Conservation (phyloP, 306 rosid genomes). For the Trifolium fragiferum region DNA sequence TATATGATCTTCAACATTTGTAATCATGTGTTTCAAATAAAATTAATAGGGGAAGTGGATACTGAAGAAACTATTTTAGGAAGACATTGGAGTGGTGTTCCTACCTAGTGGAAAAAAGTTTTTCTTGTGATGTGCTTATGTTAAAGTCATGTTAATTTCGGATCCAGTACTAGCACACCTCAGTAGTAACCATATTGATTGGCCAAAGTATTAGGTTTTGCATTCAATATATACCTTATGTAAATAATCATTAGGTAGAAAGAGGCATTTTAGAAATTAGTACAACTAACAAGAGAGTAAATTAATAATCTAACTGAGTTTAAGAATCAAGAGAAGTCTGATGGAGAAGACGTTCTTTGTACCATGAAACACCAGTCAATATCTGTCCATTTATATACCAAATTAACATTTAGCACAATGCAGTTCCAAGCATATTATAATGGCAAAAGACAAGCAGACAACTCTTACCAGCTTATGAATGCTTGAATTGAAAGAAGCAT, state of each 20-base stretch:
- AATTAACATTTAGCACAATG: conserved; percentile 45
- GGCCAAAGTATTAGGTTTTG: conserved; percentile 18
- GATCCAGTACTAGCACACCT: conserved; percentile 13
- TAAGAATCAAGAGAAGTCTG: conserved; percentile 75
- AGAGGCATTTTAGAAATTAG: conserved; percentile 22
- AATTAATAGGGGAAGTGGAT: conserved; percentile 32
- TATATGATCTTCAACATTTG: conserved; percentile 31
- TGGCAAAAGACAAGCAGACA: conserved; percentile 36
- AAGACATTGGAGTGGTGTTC: conserved; percentile 15
- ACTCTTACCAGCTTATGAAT: conserved; percentile 89
- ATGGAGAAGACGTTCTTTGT: conserved; percentile 97
- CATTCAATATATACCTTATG: conserved; percentile 26
- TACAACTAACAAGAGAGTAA: conserved; percentile 27
- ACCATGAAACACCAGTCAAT: conserved; percentile 89
- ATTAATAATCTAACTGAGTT: conserved; percentile 29
- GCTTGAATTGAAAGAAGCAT: conserved; percentile 96
- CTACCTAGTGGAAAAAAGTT: background rate
- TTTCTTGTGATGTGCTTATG: conserved; percentile 17
- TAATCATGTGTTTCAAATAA: conserved; percentile 38
- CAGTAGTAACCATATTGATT: conserved; percentile 18
- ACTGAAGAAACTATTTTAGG: conserved; percentile 30
- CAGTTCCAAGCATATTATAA: conserved; percentile 30
- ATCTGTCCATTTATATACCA: conserved; percentile 59
- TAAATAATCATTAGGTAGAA: conserved; percentile 39
- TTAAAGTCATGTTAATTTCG: conserved; percentile 1